A percentile compares a stretch with the other conserved stretches of the same genome.
Conservation (phyloP, 306 rosid species). For the Cyamopsis tetragonoloba region DNA sequence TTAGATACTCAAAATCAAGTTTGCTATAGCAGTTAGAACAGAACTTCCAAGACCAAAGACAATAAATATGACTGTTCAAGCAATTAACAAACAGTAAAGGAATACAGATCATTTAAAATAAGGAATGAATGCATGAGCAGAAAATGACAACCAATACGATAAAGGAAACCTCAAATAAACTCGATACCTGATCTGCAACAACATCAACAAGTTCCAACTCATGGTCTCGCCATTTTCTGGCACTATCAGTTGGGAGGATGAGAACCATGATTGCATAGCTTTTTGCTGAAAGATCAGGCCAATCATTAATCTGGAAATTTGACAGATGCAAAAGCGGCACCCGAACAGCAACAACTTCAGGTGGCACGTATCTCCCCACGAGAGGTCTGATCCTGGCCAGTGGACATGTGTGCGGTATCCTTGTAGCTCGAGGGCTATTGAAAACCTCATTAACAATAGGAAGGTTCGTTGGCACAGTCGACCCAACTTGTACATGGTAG, state of each 20-base stretch:
- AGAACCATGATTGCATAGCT: slow-evolving; percentile 92
- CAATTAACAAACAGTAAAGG: neutral
- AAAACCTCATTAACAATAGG: slow-evolving; percentile 77
- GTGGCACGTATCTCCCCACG: slow-evolving; percentile 65
- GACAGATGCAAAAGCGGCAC: slow-evolving; percentile 84
- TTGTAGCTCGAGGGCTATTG: slow-evolving; percentile 57
- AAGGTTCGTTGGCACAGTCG: slow-evolving; percentile 57
- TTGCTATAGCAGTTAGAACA: slow-evolving; percentile 15
- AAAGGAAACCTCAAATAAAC: slow-evolving; percentile 33
- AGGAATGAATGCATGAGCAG: neutral
- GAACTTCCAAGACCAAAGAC: neutral
- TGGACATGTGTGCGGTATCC: slow-evolving; percentile 67
- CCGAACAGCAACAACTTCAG: slow-evolving; percentile 87
- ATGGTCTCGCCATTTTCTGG: slow-evolving; percentile 88
- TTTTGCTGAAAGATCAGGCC: slow-evolving; percentile 73
- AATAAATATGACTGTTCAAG: neutral
- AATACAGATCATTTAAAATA: neutral
- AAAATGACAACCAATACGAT: neutral
- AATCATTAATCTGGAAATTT: slow-evolving; percentile 74
- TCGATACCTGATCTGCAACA: slow-evolving; percentile 98
- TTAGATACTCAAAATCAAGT: slow-evolving; percentile 13
- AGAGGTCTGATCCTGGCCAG: slow-evolving; percentile 71
- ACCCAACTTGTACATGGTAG: slow-evolving; percentile 66
- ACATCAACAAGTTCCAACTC: slow-evolving; percentile 88
- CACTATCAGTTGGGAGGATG: slow-evolving; percentile 78